phyloP scores from a whole-genome alignment of 1,139 yeast genomes.

The Geotrichum candidum region DNA sequence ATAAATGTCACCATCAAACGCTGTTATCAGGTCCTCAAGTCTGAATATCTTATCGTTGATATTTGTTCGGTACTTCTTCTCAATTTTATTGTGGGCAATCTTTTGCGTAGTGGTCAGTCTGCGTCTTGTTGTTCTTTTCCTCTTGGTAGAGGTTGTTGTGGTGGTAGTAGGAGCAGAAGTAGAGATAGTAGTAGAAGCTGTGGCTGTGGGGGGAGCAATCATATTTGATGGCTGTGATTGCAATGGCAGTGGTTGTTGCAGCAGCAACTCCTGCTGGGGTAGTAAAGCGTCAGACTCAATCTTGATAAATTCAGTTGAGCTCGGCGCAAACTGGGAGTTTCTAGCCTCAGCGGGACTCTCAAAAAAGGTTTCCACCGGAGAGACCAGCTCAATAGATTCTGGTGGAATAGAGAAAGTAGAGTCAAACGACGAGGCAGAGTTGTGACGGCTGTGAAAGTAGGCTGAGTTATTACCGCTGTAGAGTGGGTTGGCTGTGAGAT shows the following conservation, averaged over 20 bases:
- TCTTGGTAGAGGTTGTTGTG: slow-evolving; percentile 20
- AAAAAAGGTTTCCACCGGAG: background rate
- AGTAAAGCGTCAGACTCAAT: background rate
- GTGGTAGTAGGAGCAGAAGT: background rate
- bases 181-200: background rate
- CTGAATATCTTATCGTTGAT: slow-evolving; percentile 68
- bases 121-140: slow-evolving; percentile 50
- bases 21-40: slow-evolving; percentile 58
- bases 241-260: no score
- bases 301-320: background rate
- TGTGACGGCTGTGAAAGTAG: background rate
- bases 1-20: slow-evolving; percentile 47
- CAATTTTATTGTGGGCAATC: slow-evolving; percentile 66
- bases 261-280: background rate
- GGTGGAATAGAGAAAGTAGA: background rate
- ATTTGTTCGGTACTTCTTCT: slow-evolving; percentile 63
- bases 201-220: background rate
- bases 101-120: slow-evolving; percentile 57
- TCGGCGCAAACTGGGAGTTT: background rate
- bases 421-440: background rate
- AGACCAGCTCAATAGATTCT: background rate
- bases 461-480: background rate
- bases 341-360: background rate
- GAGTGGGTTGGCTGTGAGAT: background rate
- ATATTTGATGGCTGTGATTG: background rate